phyloP scores from a whole-genome alignment of 2,329 filamentous ascomycete species.

The Exophiala calicioides region DNA sequence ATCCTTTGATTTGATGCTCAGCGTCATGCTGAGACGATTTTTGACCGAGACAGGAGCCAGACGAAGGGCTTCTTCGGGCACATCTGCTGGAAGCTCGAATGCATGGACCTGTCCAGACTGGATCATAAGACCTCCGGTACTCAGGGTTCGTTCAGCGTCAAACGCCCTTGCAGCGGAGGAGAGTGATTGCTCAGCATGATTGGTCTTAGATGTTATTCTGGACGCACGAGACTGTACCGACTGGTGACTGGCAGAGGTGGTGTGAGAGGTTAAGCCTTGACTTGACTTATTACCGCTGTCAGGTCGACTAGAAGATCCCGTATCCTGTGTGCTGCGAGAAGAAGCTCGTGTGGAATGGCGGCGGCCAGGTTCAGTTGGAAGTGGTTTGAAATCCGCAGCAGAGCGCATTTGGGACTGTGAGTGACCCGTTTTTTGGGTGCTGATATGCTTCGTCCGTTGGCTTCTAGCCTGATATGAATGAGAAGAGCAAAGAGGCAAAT shows the following conservation, averaged over 20 bases:
- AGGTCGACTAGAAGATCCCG: conserved; percentile 17
- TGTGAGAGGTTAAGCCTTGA: conserved; percentile 16
- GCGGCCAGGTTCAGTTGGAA: conserved; percentile 21
- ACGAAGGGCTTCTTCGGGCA: conserved; percentile 27
- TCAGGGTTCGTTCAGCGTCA: conserved; percentile 1
- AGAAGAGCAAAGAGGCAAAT: conserved; percentile 3
- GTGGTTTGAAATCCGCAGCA: conserved; percentile 16
- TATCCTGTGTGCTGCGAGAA: conserved; percentile 22
- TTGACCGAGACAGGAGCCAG: conserved; percentile 29
- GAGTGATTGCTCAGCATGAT: conserved; percentile 1
- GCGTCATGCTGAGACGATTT: conserved; percentile 29
- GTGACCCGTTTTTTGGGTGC: conserved; percentile 13
- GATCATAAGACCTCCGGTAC: conserved; percentile 6
- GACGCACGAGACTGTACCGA: conserved; percentile 12
- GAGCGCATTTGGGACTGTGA: conserved; percentile 12
- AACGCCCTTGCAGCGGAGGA: conserved; percentile 3
- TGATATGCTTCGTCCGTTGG: conserved; percentile 18
- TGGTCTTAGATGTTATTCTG: conserved; percentile 4
- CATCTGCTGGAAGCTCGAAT: conserved; percentile 30
- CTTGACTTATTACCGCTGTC: conserved; percentile 20
- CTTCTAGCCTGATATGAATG: conserved; percentile 15
- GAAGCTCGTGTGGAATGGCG: conserved; percentile 16
- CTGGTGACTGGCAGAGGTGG: conserved; percentile 9
- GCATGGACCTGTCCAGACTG: conserved; percentile 13
- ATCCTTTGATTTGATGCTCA: conserved; percentile 22